Conservation (phyloP, 2,329 filamentous ascomycete species). For the Beauveria medogensis region DNA sequence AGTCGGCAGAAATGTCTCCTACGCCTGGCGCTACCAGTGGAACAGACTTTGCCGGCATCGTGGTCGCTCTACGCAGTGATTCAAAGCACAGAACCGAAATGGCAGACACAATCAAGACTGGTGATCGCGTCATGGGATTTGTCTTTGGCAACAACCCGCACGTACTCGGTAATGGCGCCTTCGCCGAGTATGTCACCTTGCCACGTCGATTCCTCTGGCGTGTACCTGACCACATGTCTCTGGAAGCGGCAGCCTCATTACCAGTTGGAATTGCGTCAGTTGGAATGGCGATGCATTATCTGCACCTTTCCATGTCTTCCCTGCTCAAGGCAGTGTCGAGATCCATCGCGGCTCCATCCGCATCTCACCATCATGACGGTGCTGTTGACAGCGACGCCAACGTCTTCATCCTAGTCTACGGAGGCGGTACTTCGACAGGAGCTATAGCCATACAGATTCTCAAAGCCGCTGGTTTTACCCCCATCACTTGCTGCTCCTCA, state of each 20-base stretch:
- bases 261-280: not conserved
- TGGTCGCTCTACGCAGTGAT: not conserved
- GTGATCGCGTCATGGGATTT: slow-evolving; percentile 1
- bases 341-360: not conserved
- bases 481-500: not conserved
- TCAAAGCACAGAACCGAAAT: not conserved
- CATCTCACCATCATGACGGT: not conserved
- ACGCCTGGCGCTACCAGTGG: not conserved
- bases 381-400: slow-evolving; percentile 2
- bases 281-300: not conserved
- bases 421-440: slow-evolving; percentile 21
- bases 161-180: not conserved
- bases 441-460: slow-evolving; percentile 19
- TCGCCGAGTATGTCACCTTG: not conserved
- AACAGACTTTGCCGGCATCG: not conserved
- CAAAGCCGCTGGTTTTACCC: not conserved
- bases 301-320: not conserved
- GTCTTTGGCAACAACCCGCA: not conserved
- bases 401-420: slow-evolving; percentile 20
- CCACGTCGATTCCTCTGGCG: not conserved
- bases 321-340: not conserved
- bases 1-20: not conserved
- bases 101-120: not conserved
- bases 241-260: not conserved
- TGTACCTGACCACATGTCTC: not conserved